Base-by-base conservation (phyloP, 2,329 filamentous ascomycete genomes). In the Sclerotinia subarctica region DNA sequence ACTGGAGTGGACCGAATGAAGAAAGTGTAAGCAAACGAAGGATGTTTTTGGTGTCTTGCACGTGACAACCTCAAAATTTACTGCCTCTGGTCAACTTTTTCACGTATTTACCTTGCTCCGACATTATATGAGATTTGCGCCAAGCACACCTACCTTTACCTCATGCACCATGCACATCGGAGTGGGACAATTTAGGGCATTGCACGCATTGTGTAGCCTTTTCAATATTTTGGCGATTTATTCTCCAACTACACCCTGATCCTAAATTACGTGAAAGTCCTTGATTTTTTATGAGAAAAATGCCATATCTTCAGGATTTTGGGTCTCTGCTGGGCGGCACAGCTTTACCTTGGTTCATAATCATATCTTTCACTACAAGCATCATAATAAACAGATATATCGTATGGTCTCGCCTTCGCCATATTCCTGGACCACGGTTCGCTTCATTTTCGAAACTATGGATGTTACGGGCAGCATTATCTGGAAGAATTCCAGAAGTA, bases 351-450 rank as follows among this genome's bases (percentile, higher is more conserved):
- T 21, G 13, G 6, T 11, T 24, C 44, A 17, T 62, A 2, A 8
- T 24, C 15, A n/a, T 24, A 19, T 24, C 49, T 19, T 21, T 49
- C 13, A 24, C 13, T 24, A 11, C 15, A 19, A 21, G 13, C 6
- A 32, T 62, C 19, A 62, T 51, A 19, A 7, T 62, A 10, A 38
- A 38, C 49, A n/a, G 21, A 38, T 49, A 51, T 66, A 6, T 58
- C 21, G 44, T 42, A 7, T 66, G 64, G 52, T 49, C 35, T 58
- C 52, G 64, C 17, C 52, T 66, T 26, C 44, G 13, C 1, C 52
- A 58, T 58, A 42, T 66, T 26, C 19, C 49, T 26, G 64, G 42
- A 6, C 52, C 52, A n/a, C 21, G 19, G 8, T 57, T 32, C 6
- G 52, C 52, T 13, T n/a, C 52, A 24, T 42, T 66, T 2, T 58